Evolutionary conservation across 768 basidiomycete species (phyloP).

Genomic region (Coprinopsis cinerea): DNA sequence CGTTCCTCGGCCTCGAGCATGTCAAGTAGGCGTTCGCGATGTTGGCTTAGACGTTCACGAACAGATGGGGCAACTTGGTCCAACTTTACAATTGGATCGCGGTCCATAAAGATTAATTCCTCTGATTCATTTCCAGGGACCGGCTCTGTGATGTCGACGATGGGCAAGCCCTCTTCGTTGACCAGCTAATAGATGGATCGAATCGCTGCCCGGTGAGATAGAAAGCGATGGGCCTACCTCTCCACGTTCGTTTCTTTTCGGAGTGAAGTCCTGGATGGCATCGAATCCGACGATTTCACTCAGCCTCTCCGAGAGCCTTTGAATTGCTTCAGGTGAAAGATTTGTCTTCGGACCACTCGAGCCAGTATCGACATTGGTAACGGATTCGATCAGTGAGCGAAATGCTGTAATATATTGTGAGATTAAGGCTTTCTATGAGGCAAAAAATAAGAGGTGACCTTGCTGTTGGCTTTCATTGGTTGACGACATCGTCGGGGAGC

Average conservation of each 20-base stretch:
- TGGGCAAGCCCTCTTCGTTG: constrained; percentile 75
- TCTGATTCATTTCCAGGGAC: constrained; percentile 20
- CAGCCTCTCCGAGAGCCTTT: constrained; percentile 54
- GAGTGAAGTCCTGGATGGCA: constrained; percentile 24
- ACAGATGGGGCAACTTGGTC: constrained; percentile 39
- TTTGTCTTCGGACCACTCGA: constrained; percentile 19
- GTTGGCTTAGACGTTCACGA: constrained; percentile 44
- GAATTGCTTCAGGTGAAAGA: constrained; percentile 42
- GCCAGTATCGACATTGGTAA: constrained; percentile 25
- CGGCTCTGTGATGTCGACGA: constrained; percentile 72
- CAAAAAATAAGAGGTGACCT: not conserved
- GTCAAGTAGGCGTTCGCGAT: constrained; percentile 62
- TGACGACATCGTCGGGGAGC: too few relatives aligned
- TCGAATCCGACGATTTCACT: constrained; percentile 49
- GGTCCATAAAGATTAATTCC: constrained; percentile 28
- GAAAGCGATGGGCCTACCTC: constrained; percentile 44
- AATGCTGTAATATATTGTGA: constrained; percentile 29
- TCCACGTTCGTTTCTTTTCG: constrained; percentile 46
- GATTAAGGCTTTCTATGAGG: too few relatives aligned
- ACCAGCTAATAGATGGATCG: constrained; percentile 47
- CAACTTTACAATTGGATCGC: constrained; percentile 40
- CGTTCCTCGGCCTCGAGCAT: constrained; percentile 67
- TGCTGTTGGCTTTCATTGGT: too few relatives aligned
- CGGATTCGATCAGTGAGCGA: constrained; percentile 34
- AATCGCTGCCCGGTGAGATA: constrained; percentile 11